Percentiles rank a stretch among this genome's conserved stretches.
Evolutionary conservation across 352 stramenopile species (phyloP).

Genomic region (Pythium folliculosum): DNA sequence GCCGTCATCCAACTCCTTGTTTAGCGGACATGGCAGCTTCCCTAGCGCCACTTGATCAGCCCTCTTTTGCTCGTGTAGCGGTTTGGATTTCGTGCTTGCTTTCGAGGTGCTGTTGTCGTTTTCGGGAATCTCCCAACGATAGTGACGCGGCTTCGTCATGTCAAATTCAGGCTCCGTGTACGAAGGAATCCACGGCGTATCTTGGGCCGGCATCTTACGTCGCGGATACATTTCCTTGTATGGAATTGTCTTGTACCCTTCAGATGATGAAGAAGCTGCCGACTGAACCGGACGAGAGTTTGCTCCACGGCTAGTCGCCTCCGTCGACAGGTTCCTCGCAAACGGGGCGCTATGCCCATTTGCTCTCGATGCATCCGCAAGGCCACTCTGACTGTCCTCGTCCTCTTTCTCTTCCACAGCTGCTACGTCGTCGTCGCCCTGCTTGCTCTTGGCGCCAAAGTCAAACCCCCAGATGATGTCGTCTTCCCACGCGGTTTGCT

Average conservation of each 20-base stretch:
- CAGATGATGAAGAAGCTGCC: background rate
- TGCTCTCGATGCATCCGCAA: background rate
- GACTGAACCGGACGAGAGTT: background rate
- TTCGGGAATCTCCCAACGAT: constrained; percentile 71
- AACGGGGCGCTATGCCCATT: constrained; percentile 13
- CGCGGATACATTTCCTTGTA: constrained; percentile 36
- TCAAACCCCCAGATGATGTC: constrained; percentile 80
- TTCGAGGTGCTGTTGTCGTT: background rate
- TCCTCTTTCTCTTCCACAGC: constrained; percentile 61
- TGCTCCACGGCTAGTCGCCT: background rate
- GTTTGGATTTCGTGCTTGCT: background rate
- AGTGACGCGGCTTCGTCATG: constrained; percentile 73
- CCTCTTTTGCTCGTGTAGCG: background rate
- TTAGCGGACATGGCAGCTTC: constrained; percentile 51
- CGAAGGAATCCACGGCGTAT: constrained; percentile 36
- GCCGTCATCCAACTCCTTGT: constrained; percentile 68
- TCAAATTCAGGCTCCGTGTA: constrained; percentile 50
- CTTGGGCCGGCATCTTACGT: constrained; percentile 17
- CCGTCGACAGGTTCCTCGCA: constrained; percentile 5
- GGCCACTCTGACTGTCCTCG: constrained; percentile 5
- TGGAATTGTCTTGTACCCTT: constrained; percentile 15
- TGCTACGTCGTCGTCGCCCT: constrained; percentile 19
- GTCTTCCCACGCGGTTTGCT: constrained; percentile 83
- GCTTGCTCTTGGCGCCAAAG: constrained; percentile 38
- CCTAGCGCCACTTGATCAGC: background rate